These are phyloP conservation scores for Leptosphaerulina australis DNA, from an alignment of 2,329 filamentous ascomycete genomes.

Conservation along the genomic window DNA sequence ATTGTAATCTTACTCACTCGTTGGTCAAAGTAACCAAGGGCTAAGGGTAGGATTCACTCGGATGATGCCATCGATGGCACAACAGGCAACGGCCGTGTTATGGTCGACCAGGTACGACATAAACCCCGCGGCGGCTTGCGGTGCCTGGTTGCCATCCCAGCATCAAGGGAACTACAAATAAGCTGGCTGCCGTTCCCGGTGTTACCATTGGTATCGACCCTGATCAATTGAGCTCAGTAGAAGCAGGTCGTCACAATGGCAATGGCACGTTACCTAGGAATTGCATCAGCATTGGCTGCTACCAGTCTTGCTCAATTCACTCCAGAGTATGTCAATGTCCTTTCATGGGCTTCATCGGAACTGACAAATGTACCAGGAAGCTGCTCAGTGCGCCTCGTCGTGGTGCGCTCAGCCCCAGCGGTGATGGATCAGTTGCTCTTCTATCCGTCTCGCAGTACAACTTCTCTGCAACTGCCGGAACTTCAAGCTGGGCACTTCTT, in stretches of 20 bases:
- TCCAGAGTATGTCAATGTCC: constrained; percentile 38
- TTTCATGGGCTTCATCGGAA: not conserved
- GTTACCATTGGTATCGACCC: constrained; percentile 28
- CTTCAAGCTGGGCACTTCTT: constrained; percentile 56
- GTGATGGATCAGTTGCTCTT: constrained; percentile 66
- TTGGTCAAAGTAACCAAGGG: constrained; percentile 5
- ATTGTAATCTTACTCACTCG: constrained; percentile 11
- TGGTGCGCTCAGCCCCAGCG: constrained; percentile 70
- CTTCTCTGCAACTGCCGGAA: constrained; percentile 72
- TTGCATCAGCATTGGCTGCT: constrained; percentile 43
- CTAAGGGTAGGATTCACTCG: constrained; percentile 7
- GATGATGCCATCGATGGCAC: constrained; percentile 30
- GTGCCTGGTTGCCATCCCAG: constrained; percentile 18
- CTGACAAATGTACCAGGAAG: constrained; percentile 27
- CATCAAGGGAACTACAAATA: constrained; percentile 30
- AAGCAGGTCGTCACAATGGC: constrained; percentile 36
- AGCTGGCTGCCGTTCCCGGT: constrained; percentile 24
- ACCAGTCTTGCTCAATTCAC: constrained; percentile 43
- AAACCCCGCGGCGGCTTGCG: constrained; percentile 20
- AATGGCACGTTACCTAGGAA: constrained; percentile 45
- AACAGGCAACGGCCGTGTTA: constrained; percentile 12
- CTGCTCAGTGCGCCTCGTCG: constrained; percentile 76
- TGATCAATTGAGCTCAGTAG: constrained; percentile 35
- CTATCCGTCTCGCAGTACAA: constrained; percentile 78
- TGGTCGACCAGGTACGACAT: constrained; percentile 21